Evolutionary conservation across 139 green algal genomes (phyloP).

Genomic region (Limnomonas spitsbergensis): DNA sequence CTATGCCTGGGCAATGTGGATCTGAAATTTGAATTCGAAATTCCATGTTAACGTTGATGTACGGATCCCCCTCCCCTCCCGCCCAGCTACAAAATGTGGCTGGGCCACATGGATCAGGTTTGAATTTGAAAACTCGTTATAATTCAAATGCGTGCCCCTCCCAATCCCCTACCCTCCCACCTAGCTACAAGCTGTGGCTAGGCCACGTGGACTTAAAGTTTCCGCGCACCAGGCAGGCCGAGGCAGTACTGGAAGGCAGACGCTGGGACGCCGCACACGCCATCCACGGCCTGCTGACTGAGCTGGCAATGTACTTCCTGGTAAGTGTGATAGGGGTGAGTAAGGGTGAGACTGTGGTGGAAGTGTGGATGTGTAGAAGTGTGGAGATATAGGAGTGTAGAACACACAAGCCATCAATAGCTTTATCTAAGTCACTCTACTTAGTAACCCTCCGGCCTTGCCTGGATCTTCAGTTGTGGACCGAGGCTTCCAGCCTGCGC

Average conservation of each 20-base stretch:
- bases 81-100: too few relatives aligned
- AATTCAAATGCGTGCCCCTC: too few relatives aligned
- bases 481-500: slow-evolving; percentile 72
- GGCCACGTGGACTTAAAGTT: slow-evolving; percentile 4
- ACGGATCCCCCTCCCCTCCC: too few relatives aligned
- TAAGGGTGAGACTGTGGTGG: not conserved
- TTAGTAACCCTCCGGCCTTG: not conserved
- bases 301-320: slow-evolving; percentile 36
- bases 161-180: too few relatives aligned
- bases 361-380: too few relatives aligned
- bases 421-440: not conserved
- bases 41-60: too few relatives aligned
- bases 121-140: too few relatives aligned
- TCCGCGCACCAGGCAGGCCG: not conserved
- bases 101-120: too few relatives aligned
- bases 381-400: too few relatives aligned
- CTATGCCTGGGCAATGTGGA: too few relatives aligned
- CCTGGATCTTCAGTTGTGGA: slow-evolving; percentile 63
- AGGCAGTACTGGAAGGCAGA: not conserved
- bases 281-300: slow-evolving; percentile 21
- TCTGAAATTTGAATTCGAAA: too few relatives aligned
- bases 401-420: not conserved
- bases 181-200: slow-evolving; percentile 17
- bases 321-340: not conserved
- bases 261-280: not conserved